phyloP scores from a whole-genome alignment of 805 yeast genomes.

The Candida namnaoensis region DNA sequence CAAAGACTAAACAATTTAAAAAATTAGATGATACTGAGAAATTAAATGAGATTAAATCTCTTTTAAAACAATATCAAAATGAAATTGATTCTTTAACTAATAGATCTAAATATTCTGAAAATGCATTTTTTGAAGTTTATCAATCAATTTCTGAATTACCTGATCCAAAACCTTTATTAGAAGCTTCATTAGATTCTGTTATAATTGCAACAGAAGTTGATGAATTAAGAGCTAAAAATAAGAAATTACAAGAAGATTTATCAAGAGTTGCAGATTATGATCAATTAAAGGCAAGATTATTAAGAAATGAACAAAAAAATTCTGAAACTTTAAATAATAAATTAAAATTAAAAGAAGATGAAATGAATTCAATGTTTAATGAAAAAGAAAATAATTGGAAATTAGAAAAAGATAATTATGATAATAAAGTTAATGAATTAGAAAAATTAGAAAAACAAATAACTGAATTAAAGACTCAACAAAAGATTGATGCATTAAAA shows the following conservation, averaged over 20 bases:
- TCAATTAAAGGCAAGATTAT: constrained; percentile 52
- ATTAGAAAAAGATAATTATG: constrained; percentile 42
- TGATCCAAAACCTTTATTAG: constrained; percentile 79
- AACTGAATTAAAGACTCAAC: constrained; percentile 54
- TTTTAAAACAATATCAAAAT: constrained; percentile 71
- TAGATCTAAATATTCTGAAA: constrained; percentile 68
- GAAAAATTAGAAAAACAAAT: constrained; percentile 45
- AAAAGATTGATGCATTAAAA: constrained; percentile 21
- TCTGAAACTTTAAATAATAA: constrained; percentile 45
- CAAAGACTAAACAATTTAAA: constrained; percentile 79
- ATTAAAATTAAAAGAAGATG: constrained; percentile 66
- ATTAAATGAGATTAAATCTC: constrained; percentile 51
- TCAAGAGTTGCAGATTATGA: constrained; percentile 72
- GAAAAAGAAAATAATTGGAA: constrained; percentile 70
- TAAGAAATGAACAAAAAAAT: constrained; percentile 51
- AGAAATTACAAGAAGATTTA: constrained; percentile 45
- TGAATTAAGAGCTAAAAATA: constrained; percentile 41
- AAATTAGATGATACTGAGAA: constrained; percentile 63
- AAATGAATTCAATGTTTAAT: constrained; percentile 55
- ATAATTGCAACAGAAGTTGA: constrained; percentile 44
- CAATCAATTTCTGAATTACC: constrained; percentile 81
- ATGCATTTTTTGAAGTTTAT: constrained; percentile 66
- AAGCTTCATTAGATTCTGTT: constrained; percentile 59
- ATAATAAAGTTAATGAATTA: constrained; percentile 41
- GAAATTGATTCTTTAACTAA: constrained; percentile 80